Conservation (phyloP, 2,329 filamentous ascomycete species). For the Hypoxylon sp. region DNA sequence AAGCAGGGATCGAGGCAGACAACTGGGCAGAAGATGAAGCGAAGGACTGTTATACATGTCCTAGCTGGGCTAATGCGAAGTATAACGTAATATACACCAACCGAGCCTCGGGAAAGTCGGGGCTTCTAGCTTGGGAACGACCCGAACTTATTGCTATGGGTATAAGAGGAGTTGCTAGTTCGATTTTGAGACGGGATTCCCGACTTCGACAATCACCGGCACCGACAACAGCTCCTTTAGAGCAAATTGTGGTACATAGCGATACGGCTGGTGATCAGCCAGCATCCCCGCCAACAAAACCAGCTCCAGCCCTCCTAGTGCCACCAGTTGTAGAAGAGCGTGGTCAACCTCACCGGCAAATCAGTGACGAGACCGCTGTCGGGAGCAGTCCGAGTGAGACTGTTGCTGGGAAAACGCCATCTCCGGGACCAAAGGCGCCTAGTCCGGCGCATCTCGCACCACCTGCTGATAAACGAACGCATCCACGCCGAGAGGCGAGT, state of each 20-base stretch:
- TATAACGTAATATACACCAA: conserved; percentile 62
- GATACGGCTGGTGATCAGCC: conserved; percentile 24
- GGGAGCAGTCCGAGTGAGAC: conserved; percentile 42
- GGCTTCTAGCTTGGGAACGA: conserved; percentile 65
- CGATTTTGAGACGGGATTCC: conserved; percentile 57
- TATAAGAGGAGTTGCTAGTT: conserved; percentile 59
- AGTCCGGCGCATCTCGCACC: conserved; percentile 32
- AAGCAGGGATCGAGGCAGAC: conserved; percentile 40
- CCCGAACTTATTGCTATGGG: conserved; percentile 64
- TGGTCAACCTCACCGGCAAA: conserved; percentile 45
- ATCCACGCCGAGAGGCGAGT: conserved; percentile 29
- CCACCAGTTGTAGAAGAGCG: conserved; percentile 46
- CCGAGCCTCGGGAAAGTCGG: conserved; percentile 59
- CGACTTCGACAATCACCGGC: conserved; percentile 55
- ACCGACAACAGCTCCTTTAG: conserved; percentile 52
- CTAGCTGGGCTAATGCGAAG: conserved; percentile 63
- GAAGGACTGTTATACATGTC: conserved; percentile 60
- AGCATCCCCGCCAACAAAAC: conserved; percentile 19
- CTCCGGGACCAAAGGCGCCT: conserved; percentile 30
- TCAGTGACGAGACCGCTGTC: conserved; percentile 53
- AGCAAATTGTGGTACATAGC: conserved; percentile 53
- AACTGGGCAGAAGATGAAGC: conserved; percentile 37
- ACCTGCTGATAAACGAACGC: conserved; percentile 20
- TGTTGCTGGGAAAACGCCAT: conserved; percentile 33
- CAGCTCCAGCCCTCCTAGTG: conserved; percentile 39